Conservation (phyloP, 2,329 filamentous ascomycete genomes). For the Diaporthe australafricana region DNA sequence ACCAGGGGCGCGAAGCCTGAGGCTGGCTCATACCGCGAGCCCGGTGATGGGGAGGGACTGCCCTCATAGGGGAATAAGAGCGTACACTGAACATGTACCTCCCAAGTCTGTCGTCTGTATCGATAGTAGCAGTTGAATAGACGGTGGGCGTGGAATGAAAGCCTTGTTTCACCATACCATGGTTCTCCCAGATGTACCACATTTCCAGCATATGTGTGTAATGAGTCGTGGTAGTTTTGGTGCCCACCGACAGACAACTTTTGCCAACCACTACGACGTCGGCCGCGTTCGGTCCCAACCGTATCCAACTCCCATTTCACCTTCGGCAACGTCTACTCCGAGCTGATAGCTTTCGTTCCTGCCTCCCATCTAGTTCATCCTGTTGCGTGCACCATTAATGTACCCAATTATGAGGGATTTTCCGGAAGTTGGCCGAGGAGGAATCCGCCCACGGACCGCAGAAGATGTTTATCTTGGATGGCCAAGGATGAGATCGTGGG, state of each 20-base stretch:
- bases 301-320: background rate
- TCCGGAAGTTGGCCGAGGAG: constrained; percentile 27
- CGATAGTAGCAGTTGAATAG: background rate
- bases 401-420: background rate
- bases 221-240: background rate
- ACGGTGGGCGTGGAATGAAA: background rate
- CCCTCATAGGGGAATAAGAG: background rate
- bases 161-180: background rate
- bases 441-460: too few relatives aligned
- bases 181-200: background rate
- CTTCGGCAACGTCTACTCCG: background rate
- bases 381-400: background rate
- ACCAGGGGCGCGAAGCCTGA: constrained; percentile 44
- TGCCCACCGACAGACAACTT: background rate
- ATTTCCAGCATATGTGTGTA: background rate
- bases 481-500: too few relatives aligned
- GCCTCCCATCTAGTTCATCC: background rate
- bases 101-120: background rate
- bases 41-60: constrained; percentile 44
- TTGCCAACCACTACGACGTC: background rate
- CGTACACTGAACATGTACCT: background rate
- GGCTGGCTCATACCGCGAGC: constrained; percentile 43
- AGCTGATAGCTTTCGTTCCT: background rate
- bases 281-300: background rate
- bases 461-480: too few relatives aligned